These are phyloP conservation scores for Skeletonema costatum DNA, from an alignment of 108 stramenopile species.

Conservation along the genomic window DNA sequence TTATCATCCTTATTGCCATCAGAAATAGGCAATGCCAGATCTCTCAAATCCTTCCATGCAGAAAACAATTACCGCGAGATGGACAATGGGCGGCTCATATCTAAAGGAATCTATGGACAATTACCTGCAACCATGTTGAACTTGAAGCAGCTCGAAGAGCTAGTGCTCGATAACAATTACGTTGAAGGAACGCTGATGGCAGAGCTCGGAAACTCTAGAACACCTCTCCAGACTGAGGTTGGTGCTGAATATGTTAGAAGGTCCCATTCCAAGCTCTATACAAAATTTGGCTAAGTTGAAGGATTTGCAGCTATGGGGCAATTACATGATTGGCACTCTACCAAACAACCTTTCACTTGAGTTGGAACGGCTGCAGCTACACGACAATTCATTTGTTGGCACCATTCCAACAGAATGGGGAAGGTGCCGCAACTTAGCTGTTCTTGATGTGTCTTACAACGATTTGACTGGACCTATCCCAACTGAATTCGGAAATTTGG, in stretches of 20 bases:
- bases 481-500: conserved; percentile 3
- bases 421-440: background rate
- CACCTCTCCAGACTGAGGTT: background rate
- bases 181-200: background rate
- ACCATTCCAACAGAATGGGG: conserved; percentile 3
- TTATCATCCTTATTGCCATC: background rate
- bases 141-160: background rate
- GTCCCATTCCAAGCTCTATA: conserved; percentile 2
- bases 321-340: conserved; percentile 2
- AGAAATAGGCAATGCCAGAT: background rate
- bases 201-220: background rate
- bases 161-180: conserved; percentile 4
- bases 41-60: background rate
- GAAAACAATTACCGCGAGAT: conserved; percentile 1
- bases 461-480: conserved; percentile 19
- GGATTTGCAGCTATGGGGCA: background rate
- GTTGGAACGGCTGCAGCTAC: background rate
- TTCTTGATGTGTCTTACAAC: conserved; percentile 5
- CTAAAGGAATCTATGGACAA: background rate
- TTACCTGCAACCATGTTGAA: background rate
- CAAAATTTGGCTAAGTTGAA: background rate
- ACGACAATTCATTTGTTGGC: conserved; percentile 5
- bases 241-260: background rate
- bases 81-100: background rate
- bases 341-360: background rate